Evolutionary conservation across 2,329 filamentous ascomycete species (phyloP).

Genomic region (Verticillium isaacii): DNA sequence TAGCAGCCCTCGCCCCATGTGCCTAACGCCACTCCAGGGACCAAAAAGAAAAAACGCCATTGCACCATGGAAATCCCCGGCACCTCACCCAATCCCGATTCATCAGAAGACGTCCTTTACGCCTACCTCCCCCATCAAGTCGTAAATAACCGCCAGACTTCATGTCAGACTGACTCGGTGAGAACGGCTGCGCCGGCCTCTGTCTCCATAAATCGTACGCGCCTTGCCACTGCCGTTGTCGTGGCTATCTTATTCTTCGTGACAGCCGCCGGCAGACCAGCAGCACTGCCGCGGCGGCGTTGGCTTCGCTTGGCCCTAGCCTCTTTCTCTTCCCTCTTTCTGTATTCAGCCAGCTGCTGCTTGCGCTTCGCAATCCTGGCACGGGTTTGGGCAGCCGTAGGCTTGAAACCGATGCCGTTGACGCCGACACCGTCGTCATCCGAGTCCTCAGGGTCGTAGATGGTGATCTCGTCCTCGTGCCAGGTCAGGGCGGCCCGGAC

Average conservation of each 20-base stretch:
- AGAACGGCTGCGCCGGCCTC: constrained; percentile 19
- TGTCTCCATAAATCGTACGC: constrained; percentile 35
- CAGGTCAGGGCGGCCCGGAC: constrained; percentile 58
- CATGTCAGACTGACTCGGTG: not conserved
- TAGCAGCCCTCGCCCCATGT: not conserved
- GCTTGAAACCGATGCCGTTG: constrained; percentile 64
- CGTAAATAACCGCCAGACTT: not conserved
- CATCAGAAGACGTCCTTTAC: not conserved
- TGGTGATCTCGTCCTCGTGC: constrained; percentile 64
- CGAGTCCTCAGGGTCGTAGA: constrained; percentile 59
- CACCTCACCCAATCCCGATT: not conserved
- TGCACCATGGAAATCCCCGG: not conserved
- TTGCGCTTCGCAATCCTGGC: constrained; percentile 51
- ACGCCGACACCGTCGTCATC: constrained; percentile 65
- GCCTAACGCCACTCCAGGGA: not conserved
- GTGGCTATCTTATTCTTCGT: constrained; percentile 6
- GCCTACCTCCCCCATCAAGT: not conserved
- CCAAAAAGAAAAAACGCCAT: not conserved
- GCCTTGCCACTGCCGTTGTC: constrained; percentile 21
- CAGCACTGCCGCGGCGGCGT: constrained; percentile 35
- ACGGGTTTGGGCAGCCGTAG: constrained; percentile 56
- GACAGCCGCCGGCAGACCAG: constrained; percentile 11
- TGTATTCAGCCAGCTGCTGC: constrained; percentile 59
- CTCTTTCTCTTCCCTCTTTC: constrained; percentile 55
- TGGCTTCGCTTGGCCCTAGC: constrained; percentile 52